A percentile compares a stretch with the other conserved stretches of the same genome.
Evolutionary conservation across 208 protist genomes (phyloP).

Genomic region (Angomonas desouzai): DNA sequence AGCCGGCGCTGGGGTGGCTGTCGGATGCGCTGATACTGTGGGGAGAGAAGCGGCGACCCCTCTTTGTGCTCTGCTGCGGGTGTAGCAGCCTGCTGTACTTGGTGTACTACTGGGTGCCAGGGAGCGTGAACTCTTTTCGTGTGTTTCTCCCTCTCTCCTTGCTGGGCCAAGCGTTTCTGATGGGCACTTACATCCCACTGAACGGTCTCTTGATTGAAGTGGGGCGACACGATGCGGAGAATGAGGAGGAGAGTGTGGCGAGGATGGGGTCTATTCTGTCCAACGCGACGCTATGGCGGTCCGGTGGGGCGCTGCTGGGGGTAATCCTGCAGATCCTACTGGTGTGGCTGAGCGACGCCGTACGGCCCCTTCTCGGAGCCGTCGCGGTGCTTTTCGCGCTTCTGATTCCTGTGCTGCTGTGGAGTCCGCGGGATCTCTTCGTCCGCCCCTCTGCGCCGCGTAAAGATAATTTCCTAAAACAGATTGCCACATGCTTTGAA

Average conservation of each 20-base stretch:
- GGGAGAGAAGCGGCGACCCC: conserved; percentile 37
- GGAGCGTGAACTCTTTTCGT: conserved; percentile 10
- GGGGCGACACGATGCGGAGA: conserved; percentile 34
- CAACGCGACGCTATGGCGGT: conserved; percentile 46
- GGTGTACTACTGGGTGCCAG: conserved; percentile 15
- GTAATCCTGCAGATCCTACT: conserved; percentile 27
- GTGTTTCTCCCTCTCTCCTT: conserved; percentile 28
- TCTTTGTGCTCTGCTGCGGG: conserved; percentile 24
- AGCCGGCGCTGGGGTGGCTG: conserved; percentile 31
- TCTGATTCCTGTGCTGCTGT: conserved; percentile 25
- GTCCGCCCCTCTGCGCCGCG: conserved; percentile 9
- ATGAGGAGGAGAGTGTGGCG: conserved; percentile 31
- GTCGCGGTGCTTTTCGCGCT: conserved; percentile 18
- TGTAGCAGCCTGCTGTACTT: conserved; percentile 29
- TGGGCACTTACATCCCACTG: conserved; percentile 45
- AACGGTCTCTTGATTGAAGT: conserved; percentile 50
- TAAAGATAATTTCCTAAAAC: conserved; percentile 19
- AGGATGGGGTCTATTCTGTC: conserved; percentile 41
- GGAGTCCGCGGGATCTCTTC: conserved; percentile 24
- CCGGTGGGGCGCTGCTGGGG: conserved; percentile 25
- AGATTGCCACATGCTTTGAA: conserved; percentile 7
- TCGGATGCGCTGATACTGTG: conserved; percentile 31
- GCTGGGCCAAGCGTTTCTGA: conserved; percentile 24
- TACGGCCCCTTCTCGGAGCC: conserved; percentile 21
- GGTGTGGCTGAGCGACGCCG: conserved; percentile 6